Conservation (phyloP, 2,329 filamentous ascomycete genomes). For the Colletotrichum somersetense region DNA sequence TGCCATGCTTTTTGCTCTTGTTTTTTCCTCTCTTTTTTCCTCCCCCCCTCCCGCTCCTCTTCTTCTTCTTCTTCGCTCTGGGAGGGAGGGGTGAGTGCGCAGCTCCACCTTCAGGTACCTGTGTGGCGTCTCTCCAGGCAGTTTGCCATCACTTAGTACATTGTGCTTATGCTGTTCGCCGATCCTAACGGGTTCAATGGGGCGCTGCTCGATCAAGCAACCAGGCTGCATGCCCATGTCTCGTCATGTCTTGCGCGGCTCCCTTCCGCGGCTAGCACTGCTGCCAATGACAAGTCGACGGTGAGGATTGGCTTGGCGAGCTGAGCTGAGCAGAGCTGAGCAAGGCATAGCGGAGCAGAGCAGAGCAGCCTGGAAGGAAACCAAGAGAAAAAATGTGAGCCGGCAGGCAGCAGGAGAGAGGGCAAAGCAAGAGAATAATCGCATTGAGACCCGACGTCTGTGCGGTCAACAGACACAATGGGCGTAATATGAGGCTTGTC, state of each 20-base stretch:
- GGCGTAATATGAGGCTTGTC: slow-evolving; percentile 47
- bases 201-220: slow-evolving; percentile 38
- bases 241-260: slow-evolving; percentile 38
- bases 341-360: slow-evolving; percentile 2
- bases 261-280: slow-evolving; percentile 39
- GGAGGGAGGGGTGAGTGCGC: neutral
- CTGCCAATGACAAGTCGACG: slow-evolving; percentile 23
- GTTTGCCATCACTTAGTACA: slow-evolving; percentile 16
- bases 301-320: slow-evolving; percentile 16
- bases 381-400: neutral
- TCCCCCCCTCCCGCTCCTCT: neutral
- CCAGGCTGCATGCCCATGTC: slow-evolving; percentile 35
- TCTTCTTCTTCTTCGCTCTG: neutral
- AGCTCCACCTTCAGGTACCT: slow-evolving; percentile 20
- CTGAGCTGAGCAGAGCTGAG: neutral
- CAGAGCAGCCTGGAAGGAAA: slow-evolving; percentile 17
- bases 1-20: neutral
- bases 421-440: slow-evolving; percentile 20
- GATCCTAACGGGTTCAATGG: slow-evolving; percentile 37
- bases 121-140: slow-evolving; percentile 26
- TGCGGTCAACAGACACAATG: slow-evolving; percentile 46
- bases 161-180: slow-evolving; percentile 37
- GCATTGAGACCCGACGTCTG: slow-evolving; percentile 38
- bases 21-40: neutral
- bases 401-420: slow-evolving; percentile 13